Base-by-base conservation (phyloP, 768 basidiomycete genomes). In the Boletus rubroflammeus region DNA sequence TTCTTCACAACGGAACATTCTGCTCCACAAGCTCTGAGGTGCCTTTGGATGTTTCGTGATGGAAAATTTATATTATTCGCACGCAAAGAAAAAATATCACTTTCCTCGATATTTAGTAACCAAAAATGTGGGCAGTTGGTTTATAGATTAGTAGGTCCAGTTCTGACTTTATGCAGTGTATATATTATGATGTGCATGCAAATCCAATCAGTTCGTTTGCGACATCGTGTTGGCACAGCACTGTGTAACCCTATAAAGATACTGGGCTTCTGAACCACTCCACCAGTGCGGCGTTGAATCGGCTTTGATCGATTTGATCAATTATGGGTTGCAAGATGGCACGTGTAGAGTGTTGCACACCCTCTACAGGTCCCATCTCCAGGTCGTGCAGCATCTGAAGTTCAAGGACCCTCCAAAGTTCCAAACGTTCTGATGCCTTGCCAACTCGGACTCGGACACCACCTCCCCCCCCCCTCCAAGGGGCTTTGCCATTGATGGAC, bases 231-330 rank as follows among this genome's bases (percentile, higher is more conserved):
- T 51, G 34, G 34, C 36, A 38, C n/a, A n/a, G n/a, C n/a, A 2
- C 26, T 29, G 13, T 29, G 26, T 45, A 7, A 29, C 25, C 43
- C 28, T 21, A 9, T 26, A n/a, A 10, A 43, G 10, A 43, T n/a
- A 3, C 7, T 4, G 17, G 26, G 17, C 34, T 54, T 49, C 41
- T 45, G 51, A 48, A 39, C 15, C 40, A 41, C 42, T 5, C 26
- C 47, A 50, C 26, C 19, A 39, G 10, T 40, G 62, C 58, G 62
- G 62, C 38, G 47, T 35, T 60, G 53, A 25, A 42, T 45, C 51
- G 62, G 62, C 51, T 14, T 35, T 51, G 51, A 62, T 42, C 63
- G 44, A 43, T 14, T 35, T 51, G 51, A 62, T 42, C 63, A 41
- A 43, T 53, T 35, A 65, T 65, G 49, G 56, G 36, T 51, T 46